These are phyloP conservation scores for Canna indica DNA, from an alignment of 176 grass and related monocot genomes.

Conservation along the genomic window DNA sequence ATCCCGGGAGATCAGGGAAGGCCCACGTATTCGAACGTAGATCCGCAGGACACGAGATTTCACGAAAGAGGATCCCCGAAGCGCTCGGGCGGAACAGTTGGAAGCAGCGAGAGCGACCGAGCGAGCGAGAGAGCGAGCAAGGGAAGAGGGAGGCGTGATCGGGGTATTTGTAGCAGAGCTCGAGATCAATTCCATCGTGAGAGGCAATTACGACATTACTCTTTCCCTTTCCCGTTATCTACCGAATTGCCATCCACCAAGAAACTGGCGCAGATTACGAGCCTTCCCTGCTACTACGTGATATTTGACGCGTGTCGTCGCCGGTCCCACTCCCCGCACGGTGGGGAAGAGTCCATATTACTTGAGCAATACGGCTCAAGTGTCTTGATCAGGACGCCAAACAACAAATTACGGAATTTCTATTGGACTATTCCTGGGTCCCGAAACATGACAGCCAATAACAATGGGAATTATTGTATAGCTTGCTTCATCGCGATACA, in stretches of 20 bases:
- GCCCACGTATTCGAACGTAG: not conserved
- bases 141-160: not conserved
- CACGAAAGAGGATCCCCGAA: not conserved
- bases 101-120: not conserved
- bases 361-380: too few relatives aligned
- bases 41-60: not conserved
- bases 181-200: not conserved
- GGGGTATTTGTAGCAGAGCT: constrained; percentile 4
- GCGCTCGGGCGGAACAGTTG: not conserved
- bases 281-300: not conserved
- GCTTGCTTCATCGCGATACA: too few relatives aligned
- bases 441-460: too few relatives aligned
- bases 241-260: too few relatives aligned
- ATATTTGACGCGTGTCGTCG: not conserved
- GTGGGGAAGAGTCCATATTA: too few relatives aligned
- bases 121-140: not conserved
- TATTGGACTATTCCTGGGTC: too few relatives aligned
- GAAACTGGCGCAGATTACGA: not conserved
- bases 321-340: not conserved
- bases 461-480: too few relatives aligned
- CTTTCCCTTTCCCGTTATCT: not conserved
- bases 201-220: not conserved
- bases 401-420: too few relatives aligned
- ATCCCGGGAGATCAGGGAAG: not conserved
- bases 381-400: too few relatives aligned